These are phyloP conservation scores for Metarhizium robertsii DNA, from an alignment of 2,329 filamentous ascomycete genomes.

Conservation along the genomic window DNA sequence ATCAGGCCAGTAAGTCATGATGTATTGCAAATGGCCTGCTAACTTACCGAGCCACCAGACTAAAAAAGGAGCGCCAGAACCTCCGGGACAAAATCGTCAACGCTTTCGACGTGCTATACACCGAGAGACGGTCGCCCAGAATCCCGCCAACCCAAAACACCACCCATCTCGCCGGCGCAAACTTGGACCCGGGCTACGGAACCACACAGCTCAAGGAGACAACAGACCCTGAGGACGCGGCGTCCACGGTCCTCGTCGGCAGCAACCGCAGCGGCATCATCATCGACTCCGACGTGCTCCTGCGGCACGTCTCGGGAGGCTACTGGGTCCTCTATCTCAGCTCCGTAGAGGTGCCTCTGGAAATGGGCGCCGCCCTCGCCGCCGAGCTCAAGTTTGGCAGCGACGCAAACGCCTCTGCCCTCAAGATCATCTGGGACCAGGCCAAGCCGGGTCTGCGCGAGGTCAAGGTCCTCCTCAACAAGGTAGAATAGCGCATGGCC, in stretches of 20 bases:
- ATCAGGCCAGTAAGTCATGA: slow-evolving; percentile 18
- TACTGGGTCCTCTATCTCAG: slow-evolving; percentile 12
- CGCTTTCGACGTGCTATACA: slow-evolving; percentile 26
- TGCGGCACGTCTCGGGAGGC: slow-evolving; percentile 20
- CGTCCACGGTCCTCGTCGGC: slow-evolving; percentile 14
- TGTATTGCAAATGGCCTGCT: too few species aligned
- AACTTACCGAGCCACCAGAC: neutral
- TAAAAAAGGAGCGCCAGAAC: neutral
- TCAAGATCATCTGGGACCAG: slow-evolving; percentile 11
- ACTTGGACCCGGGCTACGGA: slow-evolving; percentile 33
- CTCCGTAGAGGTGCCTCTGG: neutral
- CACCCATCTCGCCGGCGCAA: slow-evolving; percentile 28
- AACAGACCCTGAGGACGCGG: slow-evolving; percentile 4
- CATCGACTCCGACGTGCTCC: slow-evolving; percentile 10
- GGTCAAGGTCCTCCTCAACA: neutral
- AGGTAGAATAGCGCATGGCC: neutral
- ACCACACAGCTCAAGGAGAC: slow-evolving; percentile 10
- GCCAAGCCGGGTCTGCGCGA: neutral
- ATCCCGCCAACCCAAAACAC: slow-evolving; percentile 25
- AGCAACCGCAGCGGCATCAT: slow-evolving; percentile 10
- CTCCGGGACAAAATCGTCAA: slow-evolving; percentile 13
- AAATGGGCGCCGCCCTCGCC: neutral
- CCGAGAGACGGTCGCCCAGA: slow-evolving; percentile 23
- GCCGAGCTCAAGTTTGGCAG: neutral
- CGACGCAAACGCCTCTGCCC: neutral